A percentile compares a stretch with the other conserved stretches of the same genome.
phyloP scores from a whole-genome alignment of 2,329 filamentous ascomycete genomes.

The Aureobasidium uvarum region DNA sequence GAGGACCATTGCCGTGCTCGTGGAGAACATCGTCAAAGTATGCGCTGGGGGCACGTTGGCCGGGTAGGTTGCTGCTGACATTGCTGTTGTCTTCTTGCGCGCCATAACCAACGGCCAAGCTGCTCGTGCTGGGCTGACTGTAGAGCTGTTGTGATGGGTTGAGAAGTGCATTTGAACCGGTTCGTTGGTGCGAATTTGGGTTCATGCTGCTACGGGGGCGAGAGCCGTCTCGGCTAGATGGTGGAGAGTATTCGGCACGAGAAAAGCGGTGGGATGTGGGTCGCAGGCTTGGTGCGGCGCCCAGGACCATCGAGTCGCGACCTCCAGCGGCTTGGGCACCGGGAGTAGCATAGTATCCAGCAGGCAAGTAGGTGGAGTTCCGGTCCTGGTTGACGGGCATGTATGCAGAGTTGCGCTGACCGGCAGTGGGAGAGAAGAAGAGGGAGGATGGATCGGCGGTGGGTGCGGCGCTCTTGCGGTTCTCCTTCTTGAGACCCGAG shows the following conservation, averaged over 20 bases:
- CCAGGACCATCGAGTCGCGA: constrained; percentile 44
- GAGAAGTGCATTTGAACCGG: constrained; percentile 8
- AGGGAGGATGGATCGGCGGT: constrained; percentile 56
- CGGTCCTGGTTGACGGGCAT: constrained; percentile 49
- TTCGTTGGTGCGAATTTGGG: background rate
- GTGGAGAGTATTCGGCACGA: constrained; percentile 33
- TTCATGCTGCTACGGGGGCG: constrained; percentile 20
- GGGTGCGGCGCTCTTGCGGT: constrained; percentile 4
- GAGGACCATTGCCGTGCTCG: constrained; percentile 55
- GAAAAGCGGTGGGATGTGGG: constrained; percentile 36
- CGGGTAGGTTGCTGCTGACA: constrained; percentile 51
- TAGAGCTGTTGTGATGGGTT: constrained; percentile 29
- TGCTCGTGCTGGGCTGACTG: constrained; percentile 40
- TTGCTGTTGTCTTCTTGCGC: constrained; percentile 43
- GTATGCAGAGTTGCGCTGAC: constrained; percentile 26
- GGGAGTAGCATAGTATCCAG: constrained; percentile 83
- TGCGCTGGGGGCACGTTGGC: constrained; percentile 76
- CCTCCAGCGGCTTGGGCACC: constrained; percentile 50
- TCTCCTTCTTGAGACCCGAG: background rate
- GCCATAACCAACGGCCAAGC: constrained; percentile 36
- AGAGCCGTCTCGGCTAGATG: constrained; percentile 28
- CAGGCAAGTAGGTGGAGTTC: constrained; percentile 77
- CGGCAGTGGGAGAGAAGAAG: constrained; percentile 92
- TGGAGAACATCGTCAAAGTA: constrained; percentile 89
- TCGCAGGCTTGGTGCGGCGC: constrained; percentile 38